Percentiles rank a stretch among this genome's conserved stretches.
Conservation (phyloP, 164 flowering plant species). For the Litsea cubeba region DNA sequence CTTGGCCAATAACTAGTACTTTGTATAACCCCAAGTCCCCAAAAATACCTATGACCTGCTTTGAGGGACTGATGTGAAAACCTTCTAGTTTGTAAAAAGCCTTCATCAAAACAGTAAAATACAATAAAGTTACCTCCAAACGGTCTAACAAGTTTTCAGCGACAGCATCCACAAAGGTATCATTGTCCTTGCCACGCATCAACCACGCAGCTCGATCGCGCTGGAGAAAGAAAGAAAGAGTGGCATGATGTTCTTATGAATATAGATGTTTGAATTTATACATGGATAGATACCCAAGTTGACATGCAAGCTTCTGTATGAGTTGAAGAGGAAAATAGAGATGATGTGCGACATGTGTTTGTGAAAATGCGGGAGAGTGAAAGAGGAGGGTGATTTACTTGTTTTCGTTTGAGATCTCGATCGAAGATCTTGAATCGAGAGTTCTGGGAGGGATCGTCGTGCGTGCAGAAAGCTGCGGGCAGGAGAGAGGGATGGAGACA, state of each 20-base stretch:
- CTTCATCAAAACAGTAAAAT: neutral
- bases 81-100: neutral
- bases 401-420: constrained; percentile 69
- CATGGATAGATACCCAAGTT: neutral
- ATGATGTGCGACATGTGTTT: neutral
- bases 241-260: neutral
- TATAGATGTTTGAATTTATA: neutral
- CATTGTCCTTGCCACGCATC: constrained; percentile 46
- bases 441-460: constrained; percentile 18
- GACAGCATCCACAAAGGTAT: constrained; percentile 64
- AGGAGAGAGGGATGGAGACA: neutral
- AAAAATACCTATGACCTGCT: too few species aligned
- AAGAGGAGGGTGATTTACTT: constrained; percentile 26
- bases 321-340: neutral
- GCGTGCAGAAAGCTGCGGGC: constrained; percentile 8
- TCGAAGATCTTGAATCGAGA: constrained; percentile 63
- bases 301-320: neutral
- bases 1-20: too few species aligned
- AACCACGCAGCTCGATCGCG: constrained; percentile 97
- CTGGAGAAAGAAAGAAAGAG: constrained; percentile 25
- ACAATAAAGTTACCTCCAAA: constrained; percentile 47
- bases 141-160: constrained; percentile 93
- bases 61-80: too few species aligned
- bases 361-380: neutral
- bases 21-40: too few species aligned